Evolutionary conservation across 345 rosid genomes (phyloP).

Genomic region (Rhodomyrtus tomentosa): DNA sequence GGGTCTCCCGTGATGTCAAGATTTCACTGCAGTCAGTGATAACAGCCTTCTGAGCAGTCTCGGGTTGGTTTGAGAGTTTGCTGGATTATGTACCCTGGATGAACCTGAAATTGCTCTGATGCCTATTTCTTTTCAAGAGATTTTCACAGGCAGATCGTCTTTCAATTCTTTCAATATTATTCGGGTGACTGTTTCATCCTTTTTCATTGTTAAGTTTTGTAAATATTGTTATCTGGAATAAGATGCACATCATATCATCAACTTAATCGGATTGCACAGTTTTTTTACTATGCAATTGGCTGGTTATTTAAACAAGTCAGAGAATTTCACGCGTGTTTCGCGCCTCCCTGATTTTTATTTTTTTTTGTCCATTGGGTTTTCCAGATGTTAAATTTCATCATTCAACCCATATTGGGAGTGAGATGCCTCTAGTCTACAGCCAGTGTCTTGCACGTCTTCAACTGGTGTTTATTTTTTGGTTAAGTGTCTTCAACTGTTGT

Average conservation of each 20-base stretch:
- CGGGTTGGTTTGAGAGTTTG: background rate
- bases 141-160: background rate
- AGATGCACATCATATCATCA: background rate
- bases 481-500: background rate
- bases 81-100: background rate
- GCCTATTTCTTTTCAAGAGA: background rate
- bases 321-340: background rate
- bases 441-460: background rate
- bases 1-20: background rate
- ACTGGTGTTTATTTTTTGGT: background rate
- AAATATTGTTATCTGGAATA: background rate
- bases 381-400: background rate
- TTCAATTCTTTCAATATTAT: background rate
- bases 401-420: background rate
- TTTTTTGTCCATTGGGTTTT: background rate
- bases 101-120: background rate
- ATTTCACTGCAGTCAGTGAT: background rate
- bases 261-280: background rate
- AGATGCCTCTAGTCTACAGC: background rate
- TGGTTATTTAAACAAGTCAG: background rate
- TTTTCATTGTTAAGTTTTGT: background rate
- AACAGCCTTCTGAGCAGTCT: background rate
- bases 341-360: background rate
- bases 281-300: background rate
- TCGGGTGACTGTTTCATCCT: background rate